Percentiles rank a stretch among this genome's conserved stretches.
These are phyloP conservation scores for Ogataea paraovalis DNA, from an alignment of 805 yeast genomes.

Conservation along the genomic window DNA sequence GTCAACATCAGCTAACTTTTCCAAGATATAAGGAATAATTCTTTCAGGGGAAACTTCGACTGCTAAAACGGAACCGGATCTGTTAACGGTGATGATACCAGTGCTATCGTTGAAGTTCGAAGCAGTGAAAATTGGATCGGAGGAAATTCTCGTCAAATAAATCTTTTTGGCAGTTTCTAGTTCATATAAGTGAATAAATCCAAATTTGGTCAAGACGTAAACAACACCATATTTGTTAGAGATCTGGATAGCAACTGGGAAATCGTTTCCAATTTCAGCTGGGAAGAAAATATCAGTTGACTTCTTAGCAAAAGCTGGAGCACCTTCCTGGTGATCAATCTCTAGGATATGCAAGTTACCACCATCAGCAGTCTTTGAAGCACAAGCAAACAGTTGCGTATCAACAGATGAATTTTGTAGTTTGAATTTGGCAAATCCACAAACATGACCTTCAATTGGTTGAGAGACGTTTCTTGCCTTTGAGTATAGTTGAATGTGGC, in stretches of 20 bases:
- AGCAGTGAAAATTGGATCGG: constrained; percentile 92
- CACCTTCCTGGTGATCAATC: constrained; percentile 86
- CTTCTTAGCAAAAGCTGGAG: constrained; percentile 83
- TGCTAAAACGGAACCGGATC: constrained; percentile 90
- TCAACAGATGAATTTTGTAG: constrained; percentile 71
- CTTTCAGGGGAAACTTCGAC: constrained; percentile 84
- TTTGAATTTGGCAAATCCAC: constrained; percentile 74
- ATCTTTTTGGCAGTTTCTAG: constrained; percentile 87
- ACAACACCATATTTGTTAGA: constrained; percentile 82
- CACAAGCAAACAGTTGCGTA: constrained; percentile 88
- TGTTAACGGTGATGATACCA: constrained; percentile 91
- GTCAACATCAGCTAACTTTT: constrained; percentile 79
- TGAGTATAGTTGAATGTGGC: constrained; percentile 90
- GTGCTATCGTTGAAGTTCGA: constrained; percentile 62
- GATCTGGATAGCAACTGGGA: constrained; percentile 90
- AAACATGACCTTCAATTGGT: constrained; percentile 97
- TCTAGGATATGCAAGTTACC: constrained; percentile 89
- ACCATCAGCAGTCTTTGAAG: constrained; percentile 80
- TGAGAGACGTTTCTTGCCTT: constrained; percentile 89
- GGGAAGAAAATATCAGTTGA: constrained; percentile 94
- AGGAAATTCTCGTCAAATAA: constrained; percentile 93
- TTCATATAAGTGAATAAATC: constrained; percentile 94
- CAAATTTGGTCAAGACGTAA: constrained; percentile 89
- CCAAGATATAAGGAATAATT: constrained; percentile 84
- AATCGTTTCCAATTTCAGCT: constrained; percentile 91